Evolutionary conservation across 345 rosid genomes (phyloP).

Genomic region (Salix viminalis): DNA sequence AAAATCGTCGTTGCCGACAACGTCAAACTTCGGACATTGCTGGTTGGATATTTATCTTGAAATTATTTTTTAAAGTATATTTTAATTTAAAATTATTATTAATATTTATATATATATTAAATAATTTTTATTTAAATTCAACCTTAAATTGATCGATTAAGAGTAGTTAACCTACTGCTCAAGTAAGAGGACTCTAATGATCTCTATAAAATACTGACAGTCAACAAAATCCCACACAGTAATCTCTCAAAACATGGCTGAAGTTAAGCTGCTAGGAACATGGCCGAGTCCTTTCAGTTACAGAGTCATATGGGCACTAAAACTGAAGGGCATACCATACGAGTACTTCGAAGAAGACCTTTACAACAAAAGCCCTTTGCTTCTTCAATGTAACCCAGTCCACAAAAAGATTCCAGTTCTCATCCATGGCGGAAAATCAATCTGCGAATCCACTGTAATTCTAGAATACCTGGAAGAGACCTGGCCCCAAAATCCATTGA

Average conservation of each 20-base stretch:
- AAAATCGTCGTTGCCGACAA: no score
- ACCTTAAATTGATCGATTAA: no score
- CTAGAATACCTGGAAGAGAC: conserved; percentile 4
- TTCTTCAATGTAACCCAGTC: not conserved
- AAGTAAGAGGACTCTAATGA: not conserved
- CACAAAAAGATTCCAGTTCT: conserved; percentile 3
- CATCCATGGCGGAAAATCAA: not conserved
- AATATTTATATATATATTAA: no score
- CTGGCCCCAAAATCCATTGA: not conserved
- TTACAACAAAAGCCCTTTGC: not conserved
- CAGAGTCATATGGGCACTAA: conserved; percentile 6
- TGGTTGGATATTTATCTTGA: no score
- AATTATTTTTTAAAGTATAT: no score
- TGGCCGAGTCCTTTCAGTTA: conserved; percentile 23
- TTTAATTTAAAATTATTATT: no score
- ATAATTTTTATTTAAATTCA: no score
- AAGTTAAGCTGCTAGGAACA: conserved; percentile 15
- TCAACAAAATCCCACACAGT: not conserved
- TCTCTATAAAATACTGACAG: not conserved
- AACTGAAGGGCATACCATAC: conserved; percentile 4
- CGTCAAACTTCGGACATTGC: no score
- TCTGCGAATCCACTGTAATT: not conserved
- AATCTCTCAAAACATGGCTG: conserved; percentile 9
- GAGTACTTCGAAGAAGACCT: conserved; percentile 2
- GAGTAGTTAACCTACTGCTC: not conserved